Evolutionary conservation across 768 basidiomycete species (phyloP).

Genomic region (Collybiopsis confluens): DNA sequence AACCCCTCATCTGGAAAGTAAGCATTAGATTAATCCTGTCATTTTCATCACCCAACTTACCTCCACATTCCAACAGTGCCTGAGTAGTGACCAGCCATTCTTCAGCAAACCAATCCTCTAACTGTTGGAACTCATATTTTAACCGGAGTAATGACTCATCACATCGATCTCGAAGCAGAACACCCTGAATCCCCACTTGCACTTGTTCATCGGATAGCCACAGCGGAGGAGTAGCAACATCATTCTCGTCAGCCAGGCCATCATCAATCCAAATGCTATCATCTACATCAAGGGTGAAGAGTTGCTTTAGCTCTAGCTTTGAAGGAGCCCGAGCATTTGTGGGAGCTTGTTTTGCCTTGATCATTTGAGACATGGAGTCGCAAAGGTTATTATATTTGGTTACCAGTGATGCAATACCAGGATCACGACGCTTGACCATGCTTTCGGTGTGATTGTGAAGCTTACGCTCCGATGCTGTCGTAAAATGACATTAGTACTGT

Average conservation of each 20-base stretch:
- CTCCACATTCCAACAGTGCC: not conserved
- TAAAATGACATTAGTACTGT: not conserved
- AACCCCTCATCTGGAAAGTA: not conserved
- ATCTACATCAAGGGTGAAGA: conserved; percentile 32
- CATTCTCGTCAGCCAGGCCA: conserved; percentile 16
- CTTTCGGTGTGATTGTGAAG: conserved; percentile 24
- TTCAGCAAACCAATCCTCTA: conserved; percentile 12
- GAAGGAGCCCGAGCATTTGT: conserved; percentile 17
- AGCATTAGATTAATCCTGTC: not conserved
- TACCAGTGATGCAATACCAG: conserved; percentile 20
- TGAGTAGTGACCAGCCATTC: not conserved
- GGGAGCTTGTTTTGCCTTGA: conserved; percentile 18
- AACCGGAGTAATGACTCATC: conserved; percentile 16
- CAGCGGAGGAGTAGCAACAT: conserved; percentile 2
- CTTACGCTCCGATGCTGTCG: conserved; percentile 19
- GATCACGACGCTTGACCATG: too few relatives aligned
- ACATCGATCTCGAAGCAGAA: conserved; percentile 18
- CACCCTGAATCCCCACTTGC: conserved; percentile 22
- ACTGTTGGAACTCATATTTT: conserved; percentile 9
- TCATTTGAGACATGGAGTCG: conserved; percentile 16
- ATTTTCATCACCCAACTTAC: not conserved
- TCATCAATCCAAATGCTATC: conserved; percentile 31
- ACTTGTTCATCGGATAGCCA: conserved; percentile 27
- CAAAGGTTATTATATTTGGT: conserved; percentile 25
- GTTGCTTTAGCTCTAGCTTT: conserved; percentile 14